phyloP scores from a whole-genome alignment of 352 stramenopile genomes.

The Pythium utonaiense region DNA sequence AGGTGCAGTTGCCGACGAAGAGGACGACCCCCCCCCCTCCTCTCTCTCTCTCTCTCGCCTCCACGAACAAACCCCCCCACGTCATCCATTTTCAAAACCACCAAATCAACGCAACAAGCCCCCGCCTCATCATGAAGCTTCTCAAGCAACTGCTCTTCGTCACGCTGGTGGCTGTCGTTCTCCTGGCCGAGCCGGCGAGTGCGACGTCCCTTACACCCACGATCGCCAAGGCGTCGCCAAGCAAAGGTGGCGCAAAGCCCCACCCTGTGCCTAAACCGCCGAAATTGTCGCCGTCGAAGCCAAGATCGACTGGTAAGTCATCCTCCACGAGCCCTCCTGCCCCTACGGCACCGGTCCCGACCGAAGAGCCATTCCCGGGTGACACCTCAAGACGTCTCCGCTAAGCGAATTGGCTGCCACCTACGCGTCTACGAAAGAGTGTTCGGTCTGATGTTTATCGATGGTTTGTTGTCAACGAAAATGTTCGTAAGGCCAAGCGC shows the following conservation, averaged over 20 bases:
- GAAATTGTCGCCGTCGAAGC: neutral
- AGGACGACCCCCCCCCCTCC: too few relatives aligned
- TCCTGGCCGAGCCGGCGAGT: neutral
- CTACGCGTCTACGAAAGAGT: too few relatives aligned
- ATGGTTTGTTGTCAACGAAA: too few relatives aligned
- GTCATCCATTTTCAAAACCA: neutral
- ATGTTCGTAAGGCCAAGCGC: too few relatives aligned
- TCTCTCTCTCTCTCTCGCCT: too few relatives aligned
- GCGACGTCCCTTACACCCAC: too few relatives aligned
- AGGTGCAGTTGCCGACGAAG: neutral
- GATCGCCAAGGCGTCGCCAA: neutral
- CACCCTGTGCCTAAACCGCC: neutral
- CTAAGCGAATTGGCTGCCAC: neutral
- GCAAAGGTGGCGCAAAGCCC: neutral
- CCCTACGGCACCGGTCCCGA: neutral
- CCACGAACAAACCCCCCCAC: too few relatives aligned
- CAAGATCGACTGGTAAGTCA: neutral
- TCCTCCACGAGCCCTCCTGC: neutral
- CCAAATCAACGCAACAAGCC: neutral
- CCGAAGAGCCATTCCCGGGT: neutral
- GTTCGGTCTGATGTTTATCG: too few relatives aligned
- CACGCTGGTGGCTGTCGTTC: constrained; percentile 1
- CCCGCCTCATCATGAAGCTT: neutral
- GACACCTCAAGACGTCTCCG: neutral
- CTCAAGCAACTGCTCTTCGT: constrained; percentile 1